These are phyloP conservation scores for Penicillium nordicum DNA, from an alignment of 2,329 filamentous ascomycete genomes.

Conservation along the genomic window DNA sequence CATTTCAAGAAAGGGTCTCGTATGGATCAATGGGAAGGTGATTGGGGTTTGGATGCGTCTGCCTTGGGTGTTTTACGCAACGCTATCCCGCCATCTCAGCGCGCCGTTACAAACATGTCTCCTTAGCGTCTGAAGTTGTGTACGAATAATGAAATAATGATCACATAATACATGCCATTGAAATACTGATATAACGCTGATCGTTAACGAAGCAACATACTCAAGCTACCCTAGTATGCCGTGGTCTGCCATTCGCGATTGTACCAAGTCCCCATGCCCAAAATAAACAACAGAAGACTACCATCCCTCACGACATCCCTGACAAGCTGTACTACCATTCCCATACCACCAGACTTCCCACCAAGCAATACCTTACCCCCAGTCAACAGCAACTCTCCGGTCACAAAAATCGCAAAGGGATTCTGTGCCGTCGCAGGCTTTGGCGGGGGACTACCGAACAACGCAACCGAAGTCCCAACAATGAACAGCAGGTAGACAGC, in stretches of 20 bases:
- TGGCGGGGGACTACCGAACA: constrained; percentile 41
- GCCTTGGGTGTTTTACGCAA: constrained; percentile 34
- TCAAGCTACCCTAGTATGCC: not conserved
- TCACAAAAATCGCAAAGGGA: constrained; percentile 46
- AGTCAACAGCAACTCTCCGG: constrained; percentile 45
- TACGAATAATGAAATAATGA: constrained; percentile 8
- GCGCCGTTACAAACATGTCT: not conserved
- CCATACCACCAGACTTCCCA: constrained; percentile 26
- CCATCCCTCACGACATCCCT: constrained; percentile 44
- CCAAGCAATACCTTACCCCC: constrained; percentile 35
- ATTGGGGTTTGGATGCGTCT: constrained; percentile 46
- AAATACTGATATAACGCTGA: constrained; percentile 8
- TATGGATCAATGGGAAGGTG: constrained; percentile 56
- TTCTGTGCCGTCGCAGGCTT: constrained; percentile 45
- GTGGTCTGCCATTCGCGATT: constrained; percentile 29
- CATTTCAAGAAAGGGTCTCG: constrained; percentile 53
- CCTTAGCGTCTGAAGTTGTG: not conserved
- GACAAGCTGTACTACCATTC: constrained; percentile 38
- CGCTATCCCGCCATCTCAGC: constrained; percentile 31
- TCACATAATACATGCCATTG: not conserved
- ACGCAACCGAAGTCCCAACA: constrained; percentile 35
- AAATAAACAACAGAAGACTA: constrained; percentile 44
- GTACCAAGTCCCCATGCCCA: constrained; percentile 45
- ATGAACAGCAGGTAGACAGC: constrained; percentile 51
- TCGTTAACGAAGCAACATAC: not conserved